Percentiles rank a stretch among this genome's conserved stretches.
phyloP scores from a whole-genome alignment of 495 filamentous ascomycete species.

The Xylona heveae region DNA sequence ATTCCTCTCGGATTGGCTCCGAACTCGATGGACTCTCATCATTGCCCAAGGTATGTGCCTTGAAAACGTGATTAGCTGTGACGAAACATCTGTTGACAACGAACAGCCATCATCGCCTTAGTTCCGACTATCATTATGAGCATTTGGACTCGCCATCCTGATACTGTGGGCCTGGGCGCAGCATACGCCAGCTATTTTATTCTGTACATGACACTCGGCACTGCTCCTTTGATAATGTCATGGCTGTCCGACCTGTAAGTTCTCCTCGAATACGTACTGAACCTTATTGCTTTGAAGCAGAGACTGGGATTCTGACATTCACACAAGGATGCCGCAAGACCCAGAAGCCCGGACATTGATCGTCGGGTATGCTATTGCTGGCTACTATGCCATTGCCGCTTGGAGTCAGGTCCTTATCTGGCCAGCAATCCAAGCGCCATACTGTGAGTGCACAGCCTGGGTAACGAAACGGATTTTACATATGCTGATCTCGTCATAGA shows the following conservation, averaged over 20 bases:
- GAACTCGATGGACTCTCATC: conserved; percentile 17
- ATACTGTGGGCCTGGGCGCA: conserved; percentile 11
- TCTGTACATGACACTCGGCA: conserved; percentile 17
- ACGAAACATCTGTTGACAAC: too few relatives aligned
- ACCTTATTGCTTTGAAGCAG: too few relatives aligned
- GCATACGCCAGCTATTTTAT: conserved; percentile 20
- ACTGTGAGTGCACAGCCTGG: conserved; percentile 11
- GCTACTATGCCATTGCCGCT: conserved; percentile 17
- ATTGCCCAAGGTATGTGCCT: too few relatives aligned
- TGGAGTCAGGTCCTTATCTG: conserved; percentile 23
- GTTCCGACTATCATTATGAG: conserved; percentile 19
- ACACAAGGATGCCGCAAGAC: conserved; percentile 16
- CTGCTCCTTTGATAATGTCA: conserved; percentile 18
- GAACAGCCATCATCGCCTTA: conserved; percentile 17
- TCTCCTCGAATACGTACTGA: too few relatives aligned
- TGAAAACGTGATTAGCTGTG: too few relatives aligned
- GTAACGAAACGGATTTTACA: too few relatives aligned
- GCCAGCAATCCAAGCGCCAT: conserved; percentile 19
- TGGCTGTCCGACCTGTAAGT: conserved; percentile 20
- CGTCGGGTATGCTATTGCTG: conserved; percentile 18
- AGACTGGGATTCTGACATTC: background rate
- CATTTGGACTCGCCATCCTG: conserved; percentile 16
- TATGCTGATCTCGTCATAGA: conserved; percentile 9
- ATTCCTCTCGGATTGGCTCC: conserved; percentile 16
- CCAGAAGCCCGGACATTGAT: conserved; percentile 19